These are phyloP conservation scores for Fusarium luffae DNA, from an alignment of 2,329 filamentous ascomycete species.

Conservation along the genomic window DNA sequence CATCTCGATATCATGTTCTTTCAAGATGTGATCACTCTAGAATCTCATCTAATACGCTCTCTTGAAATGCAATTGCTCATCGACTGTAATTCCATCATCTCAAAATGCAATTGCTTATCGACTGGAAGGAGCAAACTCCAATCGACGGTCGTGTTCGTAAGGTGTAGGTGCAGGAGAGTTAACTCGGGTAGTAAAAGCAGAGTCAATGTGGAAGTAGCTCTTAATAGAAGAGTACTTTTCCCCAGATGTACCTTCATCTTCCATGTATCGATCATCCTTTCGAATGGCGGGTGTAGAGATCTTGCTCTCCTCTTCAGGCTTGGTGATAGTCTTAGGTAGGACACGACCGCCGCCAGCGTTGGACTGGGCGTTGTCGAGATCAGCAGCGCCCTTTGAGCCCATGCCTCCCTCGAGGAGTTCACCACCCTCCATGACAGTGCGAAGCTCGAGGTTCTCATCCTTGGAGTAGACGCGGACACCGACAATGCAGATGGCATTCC, in stretches of 20 bases:
- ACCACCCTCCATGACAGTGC: slow-evolving; percentile 66
- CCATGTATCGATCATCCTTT: slow-evolving; percentile 41
- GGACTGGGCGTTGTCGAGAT: slow-evolving; percentile 67
- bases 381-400: slow-evolving; percentile 65
- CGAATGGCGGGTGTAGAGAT: slow-evolving; percentile 43
- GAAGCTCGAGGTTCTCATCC: slow-evolving; percentile 64
- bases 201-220: slow-evolving; percentile 47
- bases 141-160: slow-evolving; percentile 44
- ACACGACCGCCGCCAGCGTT: slow-evolving; percentile 63
- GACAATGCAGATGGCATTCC: slow-evolving; percentile 72
- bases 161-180: slow-evolving; percentile 50
- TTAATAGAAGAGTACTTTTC: slow-evolving; percentile 43
- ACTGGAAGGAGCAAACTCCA: slow-evolving; percentile 31
- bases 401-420: slow-evolving; percentile 65
- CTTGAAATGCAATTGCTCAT: slow-evolving; percentile 16
- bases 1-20: slow-evolving; percentile 32
- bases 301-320: slow-evolving; percentile 9
- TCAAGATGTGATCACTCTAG: slow-evolving; percentile 22
- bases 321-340: slow-evolving; percentile 19
- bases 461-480: slow-evolving; percentile 71
- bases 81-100: no score
- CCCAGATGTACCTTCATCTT: slow-evolving; percentile 27
- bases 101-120: slow-evolving; percentile 14
- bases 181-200: slow-evolving; percentile 43
- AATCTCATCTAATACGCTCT: slow-evolving; percentile 23